Base-by-base conservation (phyloP, 352 stramenopile genomes). In the Elongisporangium senticosum region DNA sequence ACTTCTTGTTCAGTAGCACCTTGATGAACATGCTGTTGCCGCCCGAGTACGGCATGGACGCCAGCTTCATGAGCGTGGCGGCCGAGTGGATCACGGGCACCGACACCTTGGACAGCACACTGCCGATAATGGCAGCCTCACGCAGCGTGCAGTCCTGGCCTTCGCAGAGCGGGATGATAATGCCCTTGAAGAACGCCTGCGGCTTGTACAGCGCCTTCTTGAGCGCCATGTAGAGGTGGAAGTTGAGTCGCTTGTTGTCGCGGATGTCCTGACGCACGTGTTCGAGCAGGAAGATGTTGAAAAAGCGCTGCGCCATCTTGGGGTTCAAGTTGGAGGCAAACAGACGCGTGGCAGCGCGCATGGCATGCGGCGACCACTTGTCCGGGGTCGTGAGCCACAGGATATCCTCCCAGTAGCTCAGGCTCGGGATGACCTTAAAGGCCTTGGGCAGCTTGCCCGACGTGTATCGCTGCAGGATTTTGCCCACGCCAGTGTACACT, bases 1-100 rank as follows among this genome's bases (percentile, higher is more conserved):
- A 99, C 79, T 99, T 99, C 75, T 99, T 99, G 83, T 99, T 98
- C 24, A 99, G 83, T 13, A 99, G 80, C 28, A 98, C 90, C 48
- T 87, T 90, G 63, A 99, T 98, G 67, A 99, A 99, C 61, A 99
- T 96, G 19, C 93, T 99, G 56, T 97, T 97, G 51, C 95, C 95
- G 53, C 96, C 97, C 56, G 90, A 98, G 85, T 99, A 99, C 56
- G 95, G 79, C 86, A 97, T 93, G 59, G 89, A 86, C 43, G 96
- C 89, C 47, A 99, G 79, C 79, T 99, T 99, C 78, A 99, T 96
- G 57, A 99, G 89, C 39, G 97, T 98, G 23, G 98, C 98, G 5
- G 98, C 97, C 17, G 97, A 99, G 83, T 99, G 97, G 73, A 98
- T 98, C 48, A 98, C 92, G 0, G 97, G 98, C 64, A 99, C 98